Evolutionary conservation across 1,284 basidiomycete genomes (phyloP).

Genomic region (Ganoderma leucocontextum): DNA sequence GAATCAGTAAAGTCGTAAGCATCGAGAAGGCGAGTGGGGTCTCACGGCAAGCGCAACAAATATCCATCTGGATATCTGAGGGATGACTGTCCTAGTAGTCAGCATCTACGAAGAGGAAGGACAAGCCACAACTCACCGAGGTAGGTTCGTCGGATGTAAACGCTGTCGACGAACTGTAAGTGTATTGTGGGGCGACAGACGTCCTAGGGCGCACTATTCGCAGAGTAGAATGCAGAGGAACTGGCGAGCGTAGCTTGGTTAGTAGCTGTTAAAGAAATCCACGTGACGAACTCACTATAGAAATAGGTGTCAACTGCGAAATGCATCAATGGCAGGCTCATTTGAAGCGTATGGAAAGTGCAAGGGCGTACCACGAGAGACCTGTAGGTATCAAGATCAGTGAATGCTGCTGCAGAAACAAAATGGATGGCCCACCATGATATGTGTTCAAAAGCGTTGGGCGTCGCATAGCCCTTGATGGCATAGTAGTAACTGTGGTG

Average conservation of each 20-base stretch:
- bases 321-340: neutral
- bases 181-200: neutral
- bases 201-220: neutral
- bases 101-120: too few relatives aligned
- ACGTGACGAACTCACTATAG: neutral
- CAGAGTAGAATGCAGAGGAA: neutral
- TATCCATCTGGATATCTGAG: neutral
- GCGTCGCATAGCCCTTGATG: neutral
- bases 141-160: constrained; percentile 7
- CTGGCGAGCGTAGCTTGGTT: neutral
- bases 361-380: neutral
- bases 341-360: neutral
- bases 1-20: neutral
- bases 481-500: constrained; percentile 4
- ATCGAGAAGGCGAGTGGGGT: neutral
- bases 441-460: neutral
- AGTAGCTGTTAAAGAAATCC: neutral
- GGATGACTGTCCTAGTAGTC: neutral
- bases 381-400: neutral
- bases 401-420: too few relatives aligned
- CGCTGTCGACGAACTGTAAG: neutral
- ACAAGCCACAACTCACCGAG: neutral
- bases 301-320: neutral
- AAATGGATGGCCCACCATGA: neutral
- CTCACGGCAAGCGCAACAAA: neutral